Percentiles rank a stretch among this genome's conserved stretches.
Evolutionary conservation across 768 basidiomycete species (phyloP).

Genomic region (Cantharellus cinnabarinus): DNA sequence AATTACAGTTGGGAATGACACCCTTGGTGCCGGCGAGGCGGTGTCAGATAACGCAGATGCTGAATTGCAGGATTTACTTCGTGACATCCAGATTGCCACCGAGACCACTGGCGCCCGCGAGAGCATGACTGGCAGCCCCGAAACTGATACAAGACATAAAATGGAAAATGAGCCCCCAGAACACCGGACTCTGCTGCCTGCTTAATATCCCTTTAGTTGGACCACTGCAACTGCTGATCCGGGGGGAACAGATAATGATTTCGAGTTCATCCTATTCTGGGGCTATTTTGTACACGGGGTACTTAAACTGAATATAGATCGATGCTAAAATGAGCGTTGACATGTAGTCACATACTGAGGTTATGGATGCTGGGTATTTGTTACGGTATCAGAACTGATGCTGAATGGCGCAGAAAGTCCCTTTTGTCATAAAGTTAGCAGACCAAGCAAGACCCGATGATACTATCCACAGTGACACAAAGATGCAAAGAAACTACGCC

Average conservation of each 20-base stretch:
- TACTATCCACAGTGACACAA: background rate
- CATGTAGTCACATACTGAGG: too few relatives aligned
- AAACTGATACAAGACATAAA: background rate
- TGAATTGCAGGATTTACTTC: conserved; percentile 5
- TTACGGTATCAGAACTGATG: too few relatives aligned
- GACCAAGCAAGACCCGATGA: background rate
- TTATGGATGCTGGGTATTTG: too few relatives aligned
- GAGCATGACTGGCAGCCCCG: background rate
- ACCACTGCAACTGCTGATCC: background rate
- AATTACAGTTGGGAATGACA: conserved; percentile 47
- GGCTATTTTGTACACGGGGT: too few relatives aligned
- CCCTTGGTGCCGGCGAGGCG: conserved; percentile 23
- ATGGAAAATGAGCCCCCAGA: background rate
- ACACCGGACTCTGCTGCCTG: background rate
- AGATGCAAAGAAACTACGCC: background rate
- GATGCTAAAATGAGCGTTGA: too few relatives aligned
- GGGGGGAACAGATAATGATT: too few relatives aligned
- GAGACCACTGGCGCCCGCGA: background rate
- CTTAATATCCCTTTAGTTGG: background rate
- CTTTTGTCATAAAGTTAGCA: too few relatives aligned
- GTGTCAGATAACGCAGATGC: conserved; percentile 14
- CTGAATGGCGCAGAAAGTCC: too few relatives aligned
- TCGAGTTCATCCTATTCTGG: too few relatives aligned
- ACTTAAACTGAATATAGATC: too few relatives aligned
- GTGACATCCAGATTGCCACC: too few relatives aligned